Conservation (phyloP, 2,329 filamentous ascomycete species). For the Colletotrichum siamense region DNA sequence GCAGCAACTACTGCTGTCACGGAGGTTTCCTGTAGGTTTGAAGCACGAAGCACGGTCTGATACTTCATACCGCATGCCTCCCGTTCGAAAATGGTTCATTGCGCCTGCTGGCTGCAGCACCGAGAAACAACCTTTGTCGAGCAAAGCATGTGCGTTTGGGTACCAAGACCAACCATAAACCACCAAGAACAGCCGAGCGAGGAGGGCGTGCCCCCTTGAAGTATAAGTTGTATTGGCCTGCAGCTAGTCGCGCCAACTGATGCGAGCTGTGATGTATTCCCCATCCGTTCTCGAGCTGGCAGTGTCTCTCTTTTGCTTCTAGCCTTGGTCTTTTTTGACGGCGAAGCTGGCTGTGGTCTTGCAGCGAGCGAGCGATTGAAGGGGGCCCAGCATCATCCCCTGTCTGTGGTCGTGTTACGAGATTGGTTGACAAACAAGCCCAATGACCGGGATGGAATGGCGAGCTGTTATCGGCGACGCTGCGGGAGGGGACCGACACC, state of each 20-base stretch:
- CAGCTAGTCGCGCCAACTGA: background rate
- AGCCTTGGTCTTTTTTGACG: background rate
- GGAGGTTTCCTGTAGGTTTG: constrained; percentile 17
- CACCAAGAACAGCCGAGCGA: constrained; percentile 12
- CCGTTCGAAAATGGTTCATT: constrained; percentile 5
- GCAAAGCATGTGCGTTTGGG: constrained; percentile 14
- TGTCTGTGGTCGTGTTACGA: constrained; percentile 17
- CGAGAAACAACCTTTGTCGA: constrained; percentile 17
- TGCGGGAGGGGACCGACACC: background rate
- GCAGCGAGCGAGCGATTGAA: background rate
- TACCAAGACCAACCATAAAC: background rate
- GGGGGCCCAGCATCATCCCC: background rate
- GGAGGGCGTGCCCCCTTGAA: constrained; percentile 19
- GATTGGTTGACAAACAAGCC: constrained; percentile 6
- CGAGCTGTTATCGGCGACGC: constrained; percentile 7
- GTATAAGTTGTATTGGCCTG: constrained; percentile 17
- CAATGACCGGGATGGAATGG: background rate
- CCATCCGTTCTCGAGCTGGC: constrained; percentile 4
- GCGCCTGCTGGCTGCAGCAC: constrained; percentile 10
- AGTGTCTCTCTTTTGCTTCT: background rate
- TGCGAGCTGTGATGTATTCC: background rate
- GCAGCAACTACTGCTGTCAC: background rate
- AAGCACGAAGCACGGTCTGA: constrained; percentile 15
- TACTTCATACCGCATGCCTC: background rate
- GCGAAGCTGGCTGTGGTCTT: background rate